These are phyloP conservation scores for Ceratobasidium sp. DNA, from an alignment of 1,284 basidiomycete species.

Conservation along the genomic window DNA sequence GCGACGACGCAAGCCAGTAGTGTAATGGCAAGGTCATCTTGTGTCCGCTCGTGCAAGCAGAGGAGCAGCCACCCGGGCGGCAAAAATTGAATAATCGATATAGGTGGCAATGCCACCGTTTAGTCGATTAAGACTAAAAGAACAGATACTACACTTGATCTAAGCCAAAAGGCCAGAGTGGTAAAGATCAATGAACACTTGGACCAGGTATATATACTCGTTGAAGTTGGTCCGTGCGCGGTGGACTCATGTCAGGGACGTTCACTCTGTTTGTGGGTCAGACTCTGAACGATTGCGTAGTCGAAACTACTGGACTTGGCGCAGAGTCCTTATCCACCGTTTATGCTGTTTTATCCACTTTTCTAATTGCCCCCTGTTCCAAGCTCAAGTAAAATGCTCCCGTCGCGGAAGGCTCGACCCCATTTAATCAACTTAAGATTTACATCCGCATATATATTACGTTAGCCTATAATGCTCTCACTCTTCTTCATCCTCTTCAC, in stretches of 20 bases:
- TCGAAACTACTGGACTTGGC: not conserved
- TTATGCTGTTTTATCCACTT: too few species aligned
- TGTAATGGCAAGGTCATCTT: slow-evolving; percentile 50
- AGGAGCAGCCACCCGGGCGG: slow-evolving; percentile 44
- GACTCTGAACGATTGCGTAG: not conserved
- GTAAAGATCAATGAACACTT: slow-evolving; percentile 61
- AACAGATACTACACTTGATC: slow-evolving; percentile 97
- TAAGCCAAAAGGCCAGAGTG: slow-evolving; percentile 96
- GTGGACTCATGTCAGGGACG: not conserved
- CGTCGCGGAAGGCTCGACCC: not conserved
- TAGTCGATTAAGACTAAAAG: slow-evolving; percentile 64
- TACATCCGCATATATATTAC: not conserved
- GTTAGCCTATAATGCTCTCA: not conserved
- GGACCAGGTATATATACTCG: slow-evolving; percentile 38
- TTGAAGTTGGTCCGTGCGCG: slow-evolving; percentile 30
- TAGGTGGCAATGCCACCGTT: slow-evolving; percentile 46
- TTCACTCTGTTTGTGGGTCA: slow-evolving; percentile 22
- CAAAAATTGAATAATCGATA: slow-evolving; percentile 46
- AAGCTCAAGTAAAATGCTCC: too few species aligned
- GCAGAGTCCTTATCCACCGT: too few species aligned
- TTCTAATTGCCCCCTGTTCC: too few species aligned
- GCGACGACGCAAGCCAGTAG: slow-evolving; percentile 50
- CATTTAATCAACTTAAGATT: not conserved
- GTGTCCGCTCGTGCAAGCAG: slow-evolving; percentile 47
- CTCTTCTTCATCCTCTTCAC: slow-evolving; percentile 56